Conservation (phyloP, 2,329 filamentous ascomycete species). For the Sarocladium oryzae region DNA sequence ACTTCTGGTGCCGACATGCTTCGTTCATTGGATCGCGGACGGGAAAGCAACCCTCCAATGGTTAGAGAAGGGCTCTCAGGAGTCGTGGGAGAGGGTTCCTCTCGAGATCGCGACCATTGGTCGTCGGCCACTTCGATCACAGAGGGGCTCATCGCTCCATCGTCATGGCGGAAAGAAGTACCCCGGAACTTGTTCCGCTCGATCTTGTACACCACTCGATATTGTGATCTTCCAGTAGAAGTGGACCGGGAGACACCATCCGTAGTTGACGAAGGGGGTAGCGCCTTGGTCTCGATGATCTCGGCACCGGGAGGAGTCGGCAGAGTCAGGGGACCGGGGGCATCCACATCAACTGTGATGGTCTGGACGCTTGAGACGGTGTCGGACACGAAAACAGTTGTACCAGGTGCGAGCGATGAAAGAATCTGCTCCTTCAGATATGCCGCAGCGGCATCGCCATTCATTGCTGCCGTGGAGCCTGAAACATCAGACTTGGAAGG, state of each 20-base stretch:
- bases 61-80: not conserved
- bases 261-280: conserved; percentile 10
- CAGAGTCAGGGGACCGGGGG: conserved; percentile 42
- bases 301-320: conserved; percentile 53
- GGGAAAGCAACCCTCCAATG: not conserved
- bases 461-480: conserved; percentile 10
- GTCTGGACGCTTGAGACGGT: conserved; percentile 54
- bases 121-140: conserved; percentile 23
- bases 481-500: not conserved
- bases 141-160: conserved; percentile 18
- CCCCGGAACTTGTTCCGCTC: conserved; percentile 44
- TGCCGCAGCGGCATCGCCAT: conserved; percentile 35
- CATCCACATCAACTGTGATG: conserved; percentile 57
- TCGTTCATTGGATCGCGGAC: not conserved
- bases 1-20: not conserved
- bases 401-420: conserved; percentile 46
- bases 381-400: conserved; percentile 54
- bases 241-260: not conserved
- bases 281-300: conserved; percentile 46
- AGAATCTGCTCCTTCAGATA: conserved; percentile 48
- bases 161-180: conserved; percentile 30
- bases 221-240: conserved; percentile 22
- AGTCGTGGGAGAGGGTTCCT: not conserved
- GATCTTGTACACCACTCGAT: conserved; percentile 54
- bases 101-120: not conserved